Evolutionary conservation across 2,329 filamentous ascomycete genomes (phyloP).

Genomic region (Thermothelomyces thermophilus): DNA sequence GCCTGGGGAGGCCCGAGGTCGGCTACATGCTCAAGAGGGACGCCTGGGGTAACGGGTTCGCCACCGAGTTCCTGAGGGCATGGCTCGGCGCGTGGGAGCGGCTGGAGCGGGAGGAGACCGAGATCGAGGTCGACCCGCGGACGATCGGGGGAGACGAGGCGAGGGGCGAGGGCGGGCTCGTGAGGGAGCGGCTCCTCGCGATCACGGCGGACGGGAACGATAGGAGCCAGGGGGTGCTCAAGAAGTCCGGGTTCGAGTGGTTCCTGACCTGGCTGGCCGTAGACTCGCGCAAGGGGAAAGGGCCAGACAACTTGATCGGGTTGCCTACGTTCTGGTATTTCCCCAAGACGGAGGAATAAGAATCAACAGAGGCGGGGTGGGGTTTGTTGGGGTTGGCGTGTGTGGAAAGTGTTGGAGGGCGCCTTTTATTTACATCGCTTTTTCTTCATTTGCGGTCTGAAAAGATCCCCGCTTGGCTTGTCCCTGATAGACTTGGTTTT

Average conservation of each 20-base stretch:
- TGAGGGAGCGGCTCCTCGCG: slow-evolving; percentile 39
- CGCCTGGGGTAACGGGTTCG: slow-evolving; percentile 50
- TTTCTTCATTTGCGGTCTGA: too few relatives aligned
- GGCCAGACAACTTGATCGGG: slow-evolving; percentile 9
- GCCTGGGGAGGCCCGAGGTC: slow-evolving; percentile 49
- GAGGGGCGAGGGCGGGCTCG: slow-evolving; percentile 22
- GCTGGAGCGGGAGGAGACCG: slow-evolving; percentile 41
- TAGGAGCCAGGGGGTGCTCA: slow-evolving; percentile 49
- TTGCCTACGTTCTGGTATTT: slow-evolving; percentile 25
- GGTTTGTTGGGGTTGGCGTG: too few relatives aligned
- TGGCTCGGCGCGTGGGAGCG: slow-evolving; percentile 42
- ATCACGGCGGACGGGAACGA: slow-evolving; percentile 44
- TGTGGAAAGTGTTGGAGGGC: too few relatives aligned
- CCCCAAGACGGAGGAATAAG: slow-evolving; percentile 6
- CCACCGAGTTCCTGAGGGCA: slow-evolving; percentile 48
- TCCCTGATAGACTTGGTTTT: not conserved
- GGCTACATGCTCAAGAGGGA: slow-evolving; percentile 52
- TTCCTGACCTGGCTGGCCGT: slow-evolving; percentile 36
- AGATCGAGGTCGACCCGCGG: slow-evolving; percentile 37
- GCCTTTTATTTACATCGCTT: too few relatives aligned
- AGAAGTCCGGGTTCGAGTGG: slow-evolving; percentile 48
- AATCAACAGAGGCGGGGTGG: not conserved
- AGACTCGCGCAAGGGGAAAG: slow-evolving; percentile 23
- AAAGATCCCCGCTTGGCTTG: too few relatives aligned
- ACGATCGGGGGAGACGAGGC: slow-evolving; percentile 27